Evolutionary conservation across 2,329 filamentous ascomycete genomes (phyloP).

Genomic region (Exophiala dermatitidis): DNA sequence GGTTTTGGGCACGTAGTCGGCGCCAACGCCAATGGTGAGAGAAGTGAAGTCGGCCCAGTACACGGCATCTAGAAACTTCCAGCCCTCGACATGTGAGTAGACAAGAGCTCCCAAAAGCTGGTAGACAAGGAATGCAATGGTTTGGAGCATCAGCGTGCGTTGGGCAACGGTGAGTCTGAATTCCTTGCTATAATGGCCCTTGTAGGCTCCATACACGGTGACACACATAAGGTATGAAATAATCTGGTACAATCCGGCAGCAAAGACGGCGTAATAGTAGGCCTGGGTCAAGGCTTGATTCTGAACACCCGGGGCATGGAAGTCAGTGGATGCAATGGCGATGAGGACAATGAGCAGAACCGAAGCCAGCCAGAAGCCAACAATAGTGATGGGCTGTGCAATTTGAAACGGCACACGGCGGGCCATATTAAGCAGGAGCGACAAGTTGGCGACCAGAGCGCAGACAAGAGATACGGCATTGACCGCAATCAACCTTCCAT

Average conservation of each 20-base stretch:
- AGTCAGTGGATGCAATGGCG: slow-evolving; percentile 35
- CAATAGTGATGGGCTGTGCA: slow-evolving; percentile 53
- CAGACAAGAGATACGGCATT: slow-evolving; percentile 51
- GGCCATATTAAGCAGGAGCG: slow-evolving; percentile 55
- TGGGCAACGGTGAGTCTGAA: slow-evolving; percentile 52
- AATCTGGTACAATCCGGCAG: slow-evolving; percentile 50
- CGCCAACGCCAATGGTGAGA: slow-evolving; percentile 50
- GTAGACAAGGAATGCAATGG: slow-evolving; percentile 37
- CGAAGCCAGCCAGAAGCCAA: slow-evolving; percentile 52
- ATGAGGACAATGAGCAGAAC: slow-evolving; percentile 49
- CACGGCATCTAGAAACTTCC: slow-evolving; percentile 48
- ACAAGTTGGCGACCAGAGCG: slow-evolving; percentile 49
- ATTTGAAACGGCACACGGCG: slow-evolving; percentile 48
- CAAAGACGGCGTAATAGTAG: slow-evolving; percentile 55
- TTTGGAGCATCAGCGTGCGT: slow-evolving; percentile 45
- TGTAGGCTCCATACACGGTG: slow-evolving; percentile 50
- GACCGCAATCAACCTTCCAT: slow-evolving; percentile 43
- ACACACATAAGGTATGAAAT: slow-evolving; percentile 49
- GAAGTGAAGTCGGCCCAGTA: slow-evolving; percentile 53
- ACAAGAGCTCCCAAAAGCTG: slow-evolving; percentile 35
- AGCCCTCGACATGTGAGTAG: slow-evolving; percentile 42
- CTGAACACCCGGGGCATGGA: slow-evolving; percentile 34
- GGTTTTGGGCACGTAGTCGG: slow-evolving; percentile 45
- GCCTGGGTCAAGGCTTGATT: slow-evolving; percentile 48
- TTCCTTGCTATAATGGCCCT: slow-evolving; percentile 48